Evolutionary conservation across 2,329 filamentous ascomycete genomes (phyloP).

Genomic region (Apiospora malaysiana): DNA sequence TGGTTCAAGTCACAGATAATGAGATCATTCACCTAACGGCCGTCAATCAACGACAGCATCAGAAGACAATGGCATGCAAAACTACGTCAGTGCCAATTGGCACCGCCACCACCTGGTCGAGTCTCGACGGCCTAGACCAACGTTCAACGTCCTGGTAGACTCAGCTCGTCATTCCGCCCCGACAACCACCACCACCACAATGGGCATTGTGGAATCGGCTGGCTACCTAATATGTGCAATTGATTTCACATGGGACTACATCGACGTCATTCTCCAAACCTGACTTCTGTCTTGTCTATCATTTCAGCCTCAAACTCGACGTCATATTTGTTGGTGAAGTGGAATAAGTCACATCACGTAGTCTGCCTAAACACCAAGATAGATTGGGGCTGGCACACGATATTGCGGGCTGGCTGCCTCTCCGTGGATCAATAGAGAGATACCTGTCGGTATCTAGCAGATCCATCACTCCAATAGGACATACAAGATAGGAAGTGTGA

Average conservation of each 20-base stretch:
- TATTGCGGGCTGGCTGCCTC: neutral
- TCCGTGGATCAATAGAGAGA: neutral
- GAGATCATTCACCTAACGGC: neutral
- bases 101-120: neutral
- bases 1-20: neutral
- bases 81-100: neutral
- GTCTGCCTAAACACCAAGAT: neutral
- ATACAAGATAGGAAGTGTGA: neutral
- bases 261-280: neutral
- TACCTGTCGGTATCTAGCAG: neutral
- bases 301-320: neutral
- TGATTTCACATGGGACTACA: neutral
- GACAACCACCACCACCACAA: too few relatives aligned
- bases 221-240: neutral
- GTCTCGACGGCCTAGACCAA: slow-evolving; percentile 1
- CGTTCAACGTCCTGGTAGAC: neutral
- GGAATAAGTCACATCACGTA: neutral
- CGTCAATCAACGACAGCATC: neutral
- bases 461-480: neutral
- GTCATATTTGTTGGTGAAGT: neutral
- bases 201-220: neutral
- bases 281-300: too few relatives aligned
- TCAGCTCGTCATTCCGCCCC: neutral
- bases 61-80: neutral
- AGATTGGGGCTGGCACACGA: neutral